Percentiles rank a stretch among this genome's conserved stretches.
phyloP scores from a whole-genome alignment of 148 eudicot genomes.

The Agrostemma githago region DNA sequence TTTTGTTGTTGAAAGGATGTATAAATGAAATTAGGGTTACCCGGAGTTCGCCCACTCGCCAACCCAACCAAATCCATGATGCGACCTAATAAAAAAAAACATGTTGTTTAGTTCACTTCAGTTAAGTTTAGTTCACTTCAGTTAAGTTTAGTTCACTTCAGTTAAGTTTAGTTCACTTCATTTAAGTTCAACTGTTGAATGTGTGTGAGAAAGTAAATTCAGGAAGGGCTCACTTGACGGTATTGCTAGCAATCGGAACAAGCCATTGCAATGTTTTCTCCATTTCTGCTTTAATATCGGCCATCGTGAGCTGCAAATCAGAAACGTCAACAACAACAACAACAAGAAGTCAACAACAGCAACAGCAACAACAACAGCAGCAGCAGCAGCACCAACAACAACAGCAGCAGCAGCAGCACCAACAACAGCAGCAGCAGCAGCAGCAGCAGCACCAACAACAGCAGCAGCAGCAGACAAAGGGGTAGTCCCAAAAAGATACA shows the following conservation, averaged over 20 bases:
- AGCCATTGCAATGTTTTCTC: conserved; percentile 86
- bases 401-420: too few relatives aligned
- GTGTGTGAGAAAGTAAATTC: background rate
- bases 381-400: too few relatives aligned
- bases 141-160: too few relatives aligned
- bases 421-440: too few relatives aligned
- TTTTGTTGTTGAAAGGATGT: background rate
- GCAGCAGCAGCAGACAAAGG: too few relatives aligned
- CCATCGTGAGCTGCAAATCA: conserved; percentile 46
- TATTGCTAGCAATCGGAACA: conserved; percentile 74
- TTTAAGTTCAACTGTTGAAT: too few relatives aligned
- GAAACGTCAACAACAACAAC: conserved; percentile 7
- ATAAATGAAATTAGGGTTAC: conserved; percentile 37
- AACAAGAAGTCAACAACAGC: background rate
- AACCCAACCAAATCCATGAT: conserved; percentile 99
- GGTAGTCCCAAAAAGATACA: too few relatives aligned
- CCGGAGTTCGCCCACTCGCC: conserved; percentile 94
- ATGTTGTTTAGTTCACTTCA: too few relatives aligned
- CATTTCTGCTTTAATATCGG: conserved; percentile 80
- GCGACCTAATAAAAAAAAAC: conserved; percentile 40
- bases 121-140: too few relatives aligned
- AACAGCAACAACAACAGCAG: too few relatives aligned
- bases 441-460: too few relatives aligned
- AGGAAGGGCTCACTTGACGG: conserved; percentile 56
- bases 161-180: too few relatives aligned